phyloP scores from a whole-genome alignment of 345 rosid species.

The Arabidopsis suecica region DNA sequence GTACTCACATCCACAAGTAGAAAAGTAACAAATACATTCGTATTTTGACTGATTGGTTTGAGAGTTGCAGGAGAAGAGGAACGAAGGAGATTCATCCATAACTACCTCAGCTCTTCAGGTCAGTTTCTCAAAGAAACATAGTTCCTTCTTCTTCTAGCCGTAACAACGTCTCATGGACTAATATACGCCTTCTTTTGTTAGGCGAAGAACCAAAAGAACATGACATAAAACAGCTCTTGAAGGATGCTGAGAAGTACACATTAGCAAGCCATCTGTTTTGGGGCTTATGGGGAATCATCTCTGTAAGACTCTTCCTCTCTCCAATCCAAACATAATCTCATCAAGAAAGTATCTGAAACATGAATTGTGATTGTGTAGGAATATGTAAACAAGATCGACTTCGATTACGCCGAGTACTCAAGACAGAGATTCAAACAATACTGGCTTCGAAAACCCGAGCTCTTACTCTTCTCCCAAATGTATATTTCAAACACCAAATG shows the following conservation, averaged over 20 bases:
- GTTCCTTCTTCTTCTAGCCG: constrained; percentile 13
- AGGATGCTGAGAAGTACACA: constrained; percentile 62
- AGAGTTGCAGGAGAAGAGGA: constrained; percentile 62
- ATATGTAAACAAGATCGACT: constrained; percentile 57
- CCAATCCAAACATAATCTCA: neutral
- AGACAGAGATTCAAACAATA: constrained; percentile 63
- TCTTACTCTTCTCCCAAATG: constrained; percentile 22
- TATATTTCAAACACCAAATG: constrained; percentile 4
- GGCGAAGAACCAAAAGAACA: constrained; percentile 56
- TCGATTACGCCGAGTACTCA: constrained; percentile 56
- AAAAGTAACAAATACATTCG: neutral
- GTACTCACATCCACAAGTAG: constrained; percentile 40
- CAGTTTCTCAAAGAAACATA: constrained; percentile 17
- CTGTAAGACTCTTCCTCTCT: constrained; percentile 32
- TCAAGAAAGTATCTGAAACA: no score
- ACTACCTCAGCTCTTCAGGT: constrained; percentile 62
- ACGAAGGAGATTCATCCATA: constrained; percentile 61
- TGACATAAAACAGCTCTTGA: constrained; percentile 56
- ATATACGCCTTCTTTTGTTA: constrained; percentile 27
- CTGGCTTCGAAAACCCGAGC: constrained; percentile 49
- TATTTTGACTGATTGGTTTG: constrained; percentile 29
- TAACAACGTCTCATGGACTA: neutral
- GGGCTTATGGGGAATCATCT: constrained; percentile 75
- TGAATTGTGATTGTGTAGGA: constrained; percentile 24
- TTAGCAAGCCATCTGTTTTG: constrained; percentile 81